These are phyloP conservation scores for Mallotus repandus DNA, from an alignment of 441 rosid genomes.

Conservation along the genomic window DNA sequence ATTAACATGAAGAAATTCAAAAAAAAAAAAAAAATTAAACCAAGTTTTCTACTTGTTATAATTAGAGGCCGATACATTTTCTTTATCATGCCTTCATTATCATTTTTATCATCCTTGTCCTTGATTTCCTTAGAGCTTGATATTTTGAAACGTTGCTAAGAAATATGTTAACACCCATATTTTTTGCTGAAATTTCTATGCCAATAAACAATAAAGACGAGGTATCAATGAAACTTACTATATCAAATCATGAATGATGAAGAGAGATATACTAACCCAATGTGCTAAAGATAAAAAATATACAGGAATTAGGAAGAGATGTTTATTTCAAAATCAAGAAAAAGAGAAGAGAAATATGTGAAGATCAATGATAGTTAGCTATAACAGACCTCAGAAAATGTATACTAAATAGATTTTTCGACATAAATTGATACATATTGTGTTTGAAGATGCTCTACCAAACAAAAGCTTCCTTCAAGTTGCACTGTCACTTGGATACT, in stretches of 20 bases:
- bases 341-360: neutral
- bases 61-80: too few species aligned
- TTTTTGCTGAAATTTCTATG: constrained; percentile 54
- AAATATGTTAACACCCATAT: constrained; percentile 69
- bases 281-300: constrained; percentile 48
- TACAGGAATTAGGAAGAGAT: neutral
- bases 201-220: constrained; percentile 21
- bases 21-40: too few species aligned
- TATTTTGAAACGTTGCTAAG: constrained; percentile 53
- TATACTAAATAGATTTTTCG: constrained; percentile 48
- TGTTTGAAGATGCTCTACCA: constrained; percentile 76
- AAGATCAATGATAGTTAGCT: constrained; percentile 11
- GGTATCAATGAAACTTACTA: neutral
- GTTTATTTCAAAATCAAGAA: neutral
- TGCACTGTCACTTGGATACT: constrained; percentile 73
- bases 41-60: too few species aligned
- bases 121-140: too few species aligned
- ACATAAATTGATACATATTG: constrained; percentile 64
- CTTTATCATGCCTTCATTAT: too few species aligned
- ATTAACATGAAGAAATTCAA: too few species aligned
- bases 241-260: neutral
- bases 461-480: constrained; percentile 59
- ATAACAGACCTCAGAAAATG: constrained; percentile 72
- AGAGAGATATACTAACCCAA: constrained; percentile 50
- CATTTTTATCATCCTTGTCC: too few species aligned